A percentile compares a stretch with the other conserved stretches of the same genome.
These are phyloP conservation scores for Microcyclospora tardicrescens DNA, from an alignment of 2,329 filamentous ascomycete species.

Conservation along the genomic window DNA sequence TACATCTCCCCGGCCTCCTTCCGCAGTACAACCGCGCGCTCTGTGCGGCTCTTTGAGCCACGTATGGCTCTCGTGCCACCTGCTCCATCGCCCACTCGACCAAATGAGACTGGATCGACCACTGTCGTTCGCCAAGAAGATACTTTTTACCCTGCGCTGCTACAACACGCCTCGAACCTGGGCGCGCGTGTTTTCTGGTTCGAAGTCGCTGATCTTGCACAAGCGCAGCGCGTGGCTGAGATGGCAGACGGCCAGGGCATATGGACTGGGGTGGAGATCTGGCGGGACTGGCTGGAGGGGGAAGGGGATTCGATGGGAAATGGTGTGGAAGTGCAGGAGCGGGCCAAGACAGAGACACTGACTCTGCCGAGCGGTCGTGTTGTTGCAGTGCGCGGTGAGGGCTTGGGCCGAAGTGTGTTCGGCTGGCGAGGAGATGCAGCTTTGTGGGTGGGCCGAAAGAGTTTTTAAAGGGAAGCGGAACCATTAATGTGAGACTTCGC, in stretches of 20 bases:
- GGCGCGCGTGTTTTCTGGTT: conserved; percentile 47
- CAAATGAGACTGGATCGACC: not conserved
- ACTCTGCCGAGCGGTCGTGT: too few species aligned
- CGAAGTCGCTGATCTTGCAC: conserved; percentile 57
- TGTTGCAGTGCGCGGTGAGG: too few species aligned
- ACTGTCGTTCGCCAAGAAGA: conserved; percentile 19
- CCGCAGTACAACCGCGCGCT: conserved; percentile 49
- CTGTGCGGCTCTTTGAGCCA: conserved; percentile 74
- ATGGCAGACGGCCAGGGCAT: conserved; percentile 28
- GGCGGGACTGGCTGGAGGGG: conserved; percentile 50
- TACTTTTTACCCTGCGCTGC: conserved; percentile 56
- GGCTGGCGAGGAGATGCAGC: too few species aligned
- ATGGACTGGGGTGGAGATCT: conserved; percentile 47
- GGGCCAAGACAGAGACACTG: too few species aligned
- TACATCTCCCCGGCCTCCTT: conserved; percentile 65
- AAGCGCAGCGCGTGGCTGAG: conserved; percentile 51
- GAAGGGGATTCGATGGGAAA: too few species aligned
- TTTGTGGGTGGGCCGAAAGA: too few species aligned
- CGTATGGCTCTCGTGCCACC: conserved; percentile 61
- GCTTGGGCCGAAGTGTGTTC: too few species aligned
- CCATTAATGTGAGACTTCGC: too few species aligned
- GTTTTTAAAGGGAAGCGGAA: too few species aligned
- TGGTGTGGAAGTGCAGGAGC: too few species aligned
- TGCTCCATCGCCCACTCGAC: not conserved
- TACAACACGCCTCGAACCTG: conserved; percentile 41